Conservation (phyloP, 2,329 filamentous ascomycete genomes). For the Alternaria viburni region DNA sequence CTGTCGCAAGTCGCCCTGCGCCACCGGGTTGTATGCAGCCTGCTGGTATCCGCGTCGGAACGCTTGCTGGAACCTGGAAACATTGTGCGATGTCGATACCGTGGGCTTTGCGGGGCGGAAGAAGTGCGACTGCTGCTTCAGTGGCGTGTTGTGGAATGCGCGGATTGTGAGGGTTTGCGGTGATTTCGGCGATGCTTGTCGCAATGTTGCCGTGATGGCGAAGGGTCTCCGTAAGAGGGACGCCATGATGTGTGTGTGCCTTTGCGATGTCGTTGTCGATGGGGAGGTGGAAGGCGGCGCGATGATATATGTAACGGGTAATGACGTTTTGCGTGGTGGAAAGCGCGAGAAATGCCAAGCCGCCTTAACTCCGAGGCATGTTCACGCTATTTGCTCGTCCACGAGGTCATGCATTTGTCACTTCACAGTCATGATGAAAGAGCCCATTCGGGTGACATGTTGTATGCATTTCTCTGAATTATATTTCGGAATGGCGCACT, state of each 20-base stretch:
- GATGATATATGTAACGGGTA: conserved; percentile 13
- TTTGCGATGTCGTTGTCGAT: conserved; percentile 5
- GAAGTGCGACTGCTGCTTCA: conserved; percentile 56
- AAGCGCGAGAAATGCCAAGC: conserved; percentile 30
- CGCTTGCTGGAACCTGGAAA: conserved; percentile 66
- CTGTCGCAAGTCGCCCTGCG: conserved; percentile 63
- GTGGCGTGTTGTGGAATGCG: conserved; percentile 65
- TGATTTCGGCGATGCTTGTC: conserved; percentile 58
- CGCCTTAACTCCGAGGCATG: conserved; percentile 11
- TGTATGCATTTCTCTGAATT: neutral
- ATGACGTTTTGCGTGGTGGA: conserved; percentile 25
- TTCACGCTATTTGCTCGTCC: neutral
- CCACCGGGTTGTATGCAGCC: conserved; percentile 43
- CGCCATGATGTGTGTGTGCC: conserved; percentile 59
- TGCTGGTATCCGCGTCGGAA: conserved; percentile 67
- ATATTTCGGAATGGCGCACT: neutral
- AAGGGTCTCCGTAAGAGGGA: conserved; percentile 70
- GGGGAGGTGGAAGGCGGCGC: neutral
- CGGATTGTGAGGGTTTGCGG: conserved; percentile 59
- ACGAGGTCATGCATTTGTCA: neutral
- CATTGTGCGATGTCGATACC: conserved; percentile 61
- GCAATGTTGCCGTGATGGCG: conserved; percentile 64
- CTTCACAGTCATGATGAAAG: neutral
- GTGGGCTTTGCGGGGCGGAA: conserved; percentile 53
- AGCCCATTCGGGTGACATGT: neutral